Percentiles rank a stretch among this genome's conserved stretches.
phyloP scores from a whole-genome alignment of 2,329 filamentous ascomycete species.

The Curvularia hawaiiensis region DNA sequence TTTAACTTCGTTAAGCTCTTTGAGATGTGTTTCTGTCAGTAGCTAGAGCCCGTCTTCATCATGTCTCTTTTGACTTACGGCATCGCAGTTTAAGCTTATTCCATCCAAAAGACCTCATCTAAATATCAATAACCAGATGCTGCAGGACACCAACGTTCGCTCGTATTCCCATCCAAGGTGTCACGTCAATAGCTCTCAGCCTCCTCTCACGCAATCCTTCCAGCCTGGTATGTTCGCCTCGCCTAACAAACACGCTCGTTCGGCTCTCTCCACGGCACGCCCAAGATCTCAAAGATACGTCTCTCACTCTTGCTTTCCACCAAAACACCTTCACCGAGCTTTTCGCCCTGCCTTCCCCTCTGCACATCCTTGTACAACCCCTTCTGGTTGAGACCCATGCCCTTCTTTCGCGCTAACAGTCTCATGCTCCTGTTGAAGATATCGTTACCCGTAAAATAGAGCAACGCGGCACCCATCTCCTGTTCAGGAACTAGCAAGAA shows the following conservation, averaged over 20 bases:
- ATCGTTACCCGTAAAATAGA: conserved; percentile 97
- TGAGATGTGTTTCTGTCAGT: not conserved
- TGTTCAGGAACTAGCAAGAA: conserved; percentile 79
- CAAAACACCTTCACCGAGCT: conserved; percentile 69
- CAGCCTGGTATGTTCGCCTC: not conserved
- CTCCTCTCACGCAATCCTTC: not conserved
- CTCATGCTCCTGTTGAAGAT: conserved; percentile 90
- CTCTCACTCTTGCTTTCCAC: conserved; percentile 77
- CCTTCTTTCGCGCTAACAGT: conserved; percentile 77
- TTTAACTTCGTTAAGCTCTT: too few species aligned
- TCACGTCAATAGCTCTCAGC: not conserved
- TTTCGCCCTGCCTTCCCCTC: conserved; percentile 61
- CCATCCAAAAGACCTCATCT: not conserved
- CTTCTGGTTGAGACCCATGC: conserved; percentile 83
- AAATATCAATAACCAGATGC: not conserved
- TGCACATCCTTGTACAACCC: conserved; percentile 77
- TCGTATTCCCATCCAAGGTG: too few species aligned
- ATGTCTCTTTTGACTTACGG: not conserved
- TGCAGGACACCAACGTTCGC: not conserved
- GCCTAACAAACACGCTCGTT: conserved; percentile 42
- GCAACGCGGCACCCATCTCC: conserved; percentile 80
- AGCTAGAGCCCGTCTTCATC: not conserved
- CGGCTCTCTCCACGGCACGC: conserved; percentile 77
- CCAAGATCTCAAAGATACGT: conserved; percentile 79
- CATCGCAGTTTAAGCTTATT: not conserved